Conservation (phyloP, 75 land plant species). For the Selaginella tamariscina region DNA sequence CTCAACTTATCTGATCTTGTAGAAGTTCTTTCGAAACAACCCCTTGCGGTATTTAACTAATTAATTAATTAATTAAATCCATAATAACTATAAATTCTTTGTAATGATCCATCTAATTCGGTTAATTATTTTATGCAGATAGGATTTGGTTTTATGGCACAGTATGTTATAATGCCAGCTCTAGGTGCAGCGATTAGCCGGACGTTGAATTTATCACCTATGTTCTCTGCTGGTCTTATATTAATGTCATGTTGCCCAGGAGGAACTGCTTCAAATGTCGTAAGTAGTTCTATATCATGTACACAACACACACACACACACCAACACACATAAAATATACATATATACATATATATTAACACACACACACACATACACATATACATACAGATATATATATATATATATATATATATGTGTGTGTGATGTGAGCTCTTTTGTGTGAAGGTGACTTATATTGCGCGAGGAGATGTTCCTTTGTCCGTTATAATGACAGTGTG, state of each 20-base stretch:
- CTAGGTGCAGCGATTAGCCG: conserved; percentile 42
- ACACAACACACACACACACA: no score
- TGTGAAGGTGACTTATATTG: conserved; percentile 64
- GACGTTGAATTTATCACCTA: conserved; percentile 40
- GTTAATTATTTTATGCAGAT: conserved; percentile 31
- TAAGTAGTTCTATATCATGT: no score
- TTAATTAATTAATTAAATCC: neutral
- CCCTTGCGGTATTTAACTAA: conserved; percentile 39
- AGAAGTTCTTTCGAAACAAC: conserved; percentile 36
- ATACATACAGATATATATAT: no score
- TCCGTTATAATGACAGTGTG: conserved; percentile 76
- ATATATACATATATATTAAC: no score
- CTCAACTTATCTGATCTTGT: conserved; percentile 44
- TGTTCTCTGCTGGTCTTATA: conserved; percentile 66
- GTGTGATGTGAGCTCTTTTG: no score
- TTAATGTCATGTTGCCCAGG: conserved; percentile 81
- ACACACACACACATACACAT: no score
- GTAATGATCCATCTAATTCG: neutral
- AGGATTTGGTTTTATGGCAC: conserved; percentile 61
- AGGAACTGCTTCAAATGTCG: conserved; percentile 92
- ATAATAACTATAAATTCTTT: no score
- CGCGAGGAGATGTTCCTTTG: conserved; percentile 71
- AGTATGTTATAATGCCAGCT: conserved; percentile 69
- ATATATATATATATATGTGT: no score
- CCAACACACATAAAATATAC: no score